Base-by-base conservation (phyloP, 345 rosid genomes). In the Sapria himalayana region DNA sequence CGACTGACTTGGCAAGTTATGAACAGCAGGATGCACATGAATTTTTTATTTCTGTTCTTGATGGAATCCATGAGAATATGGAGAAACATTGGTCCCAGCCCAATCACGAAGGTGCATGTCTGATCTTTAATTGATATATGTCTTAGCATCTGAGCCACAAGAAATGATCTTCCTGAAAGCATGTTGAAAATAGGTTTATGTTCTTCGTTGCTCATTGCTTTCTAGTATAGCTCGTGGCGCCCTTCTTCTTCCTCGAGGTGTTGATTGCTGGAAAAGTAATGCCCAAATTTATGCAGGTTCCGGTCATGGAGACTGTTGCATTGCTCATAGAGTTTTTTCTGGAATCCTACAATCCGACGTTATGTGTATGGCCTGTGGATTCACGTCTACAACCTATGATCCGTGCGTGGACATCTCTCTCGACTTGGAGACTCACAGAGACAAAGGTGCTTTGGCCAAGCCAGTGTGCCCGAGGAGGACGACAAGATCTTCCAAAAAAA, bases 1-100 rank as follows among this genome's bases (percentile, higher is more conserved):
- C 92, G 19, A 60, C 71, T 7, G 67, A 71, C 69, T 59, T 75
- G 62, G 94, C 94, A 27, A 70, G 84, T 38, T 86, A 78, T 39
- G 73, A 71, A 45, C 85, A 85, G 73, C 94, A 81, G 49, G 97
- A 85, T 66, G 86, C 97, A 15, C 94, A 85, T 35, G 97, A 85
- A 59, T 85, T 85, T 63, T 78, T 81, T 62, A 85, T 85, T 45
- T 85, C 97, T 7, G 53, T 81, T 49, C 64, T 85, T 44, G 79
- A 81, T 55, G 70, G 73, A 41, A 81, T 85, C 54, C 97, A 85
- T 66, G 92, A 81, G 65, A 81, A 62, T 42, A 81, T 62, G 54
- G 73, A 74, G 29, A 73, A 71, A 59, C n/a, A n/a, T n/a, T n/a
- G n/a, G n/a, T n/a, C n/a, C n/a, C n/a, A n/a, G n/a, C n/a, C n/a